These are phyloP conservation scores for Neurospora sp. DNA, from an alignment of 495 filamentous ascomycete species.

Conservation along the genomic window DNA sequence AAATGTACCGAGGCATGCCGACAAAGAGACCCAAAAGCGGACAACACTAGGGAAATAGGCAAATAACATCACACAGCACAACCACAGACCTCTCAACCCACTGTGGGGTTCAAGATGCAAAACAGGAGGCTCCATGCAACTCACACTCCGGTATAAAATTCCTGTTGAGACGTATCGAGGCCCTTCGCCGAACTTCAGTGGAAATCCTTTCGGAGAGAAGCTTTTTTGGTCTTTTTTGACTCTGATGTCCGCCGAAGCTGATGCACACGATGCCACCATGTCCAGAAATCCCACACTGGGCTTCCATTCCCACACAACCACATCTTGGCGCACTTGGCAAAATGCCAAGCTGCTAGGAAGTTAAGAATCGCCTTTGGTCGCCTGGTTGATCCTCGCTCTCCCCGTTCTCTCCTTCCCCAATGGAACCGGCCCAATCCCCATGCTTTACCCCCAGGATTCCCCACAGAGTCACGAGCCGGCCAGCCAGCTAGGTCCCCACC, in stretches of 20 bases:
- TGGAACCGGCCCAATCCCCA: background rate
- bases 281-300: background rate
- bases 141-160: background rate
- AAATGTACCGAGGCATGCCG: conserved; percentile 17
- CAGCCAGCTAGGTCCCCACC: background rate
- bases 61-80: background rate
- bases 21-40: conserved; percentile 3
- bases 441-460: conserved; percentile 3
- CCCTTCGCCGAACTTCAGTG: background rate
- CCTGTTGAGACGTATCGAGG: background rate
- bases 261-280: background rate
- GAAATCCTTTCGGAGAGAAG: background rate
- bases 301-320: background rate
- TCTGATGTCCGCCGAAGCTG: background rate
- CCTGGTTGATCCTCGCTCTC: background rate
- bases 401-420: background rate
- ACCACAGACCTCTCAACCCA: background rate
- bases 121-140: background rate
- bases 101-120: background rate
- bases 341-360: background rate
- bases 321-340: background rate
- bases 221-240: background rate
- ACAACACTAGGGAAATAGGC: background rate
- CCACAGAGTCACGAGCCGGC: conserved; percentile 12
- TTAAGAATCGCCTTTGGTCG: background rate